Conservation (phyloP, 176 grass and related monocot species). For the Poa pratensis region DNA sequence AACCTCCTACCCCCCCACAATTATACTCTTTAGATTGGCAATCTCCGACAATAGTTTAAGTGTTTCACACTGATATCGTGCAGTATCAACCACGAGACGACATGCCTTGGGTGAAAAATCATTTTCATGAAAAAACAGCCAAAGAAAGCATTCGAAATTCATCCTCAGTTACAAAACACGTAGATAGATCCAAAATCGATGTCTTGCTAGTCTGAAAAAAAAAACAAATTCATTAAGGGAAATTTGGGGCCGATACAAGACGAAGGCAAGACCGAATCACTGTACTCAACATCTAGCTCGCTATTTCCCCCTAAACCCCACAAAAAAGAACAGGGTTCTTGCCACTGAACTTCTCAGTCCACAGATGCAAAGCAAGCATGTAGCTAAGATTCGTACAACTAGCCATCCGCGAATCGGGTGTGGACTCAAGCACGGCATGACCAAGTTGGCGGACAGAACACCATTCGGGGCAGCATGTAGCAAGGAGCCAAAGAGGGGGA, state of each 20-base stretch:
- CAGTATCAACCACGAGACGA: neutral
- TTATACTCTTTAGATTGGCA: no score
- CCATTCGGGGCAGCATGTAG: neutral
- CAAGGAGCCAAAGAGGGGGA: slow-evolving; percentile 4
- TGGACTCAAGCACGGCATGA: neutral
- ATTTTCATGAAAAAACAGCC: neutral
- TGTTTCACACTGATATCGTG: neutral
- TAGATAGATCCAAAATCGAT: neutral
- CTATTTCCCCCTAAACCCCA: neutral
- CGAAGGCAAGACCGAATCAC: neutral
- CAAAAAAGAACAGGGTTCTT: neutral
- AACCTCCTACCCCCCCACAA: no score
- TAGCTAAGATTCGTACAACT: neutral
- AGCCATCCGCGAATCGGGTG: neutral
- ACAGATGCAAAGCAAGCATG: slow-evolving; percentile 18
- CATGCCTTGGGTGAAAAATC: neutral
- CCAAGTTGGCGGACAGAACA: slow-evolving; percentile 16
- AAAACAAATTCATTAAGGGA: neutral
- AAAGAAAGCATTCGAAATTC: neutral
- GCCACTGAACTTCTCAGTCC: neutral
- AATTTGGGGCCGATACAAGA: neutral
- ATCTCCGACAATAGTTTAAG: neutral
- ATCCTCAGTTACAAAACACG: neutral
- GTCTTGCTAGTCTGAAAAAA: neutral
- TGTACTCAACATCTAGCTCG: neutral